A percentile compares a stretch with the other conserved stretches of the same genome.
Conservation (phyloP, 2,329 filamentous ascomycete genomes). For the Botrytis fabae region DNA sequence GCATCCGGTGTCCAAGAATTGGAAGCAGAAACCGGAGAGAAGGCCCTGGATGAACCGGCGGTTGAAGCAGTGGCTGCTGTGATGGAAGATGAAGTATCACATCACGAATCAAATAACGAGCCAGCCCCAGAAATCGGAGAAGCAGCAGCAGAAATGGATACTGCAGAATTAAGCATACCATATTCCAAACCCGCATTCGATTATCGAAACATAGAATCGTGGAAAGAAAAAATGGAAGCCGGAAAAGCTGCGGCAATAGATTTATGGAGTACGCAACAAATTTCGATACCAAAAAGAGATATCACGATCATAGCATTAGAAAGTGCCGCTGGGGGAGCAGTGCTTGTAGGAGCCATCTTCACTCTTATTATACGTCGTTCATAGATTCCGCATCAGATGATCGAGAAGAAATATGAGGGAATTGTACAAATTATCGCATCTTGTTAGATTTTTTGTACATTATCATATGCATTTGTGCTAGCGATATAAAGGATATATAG, state of each 20-base stretch:
- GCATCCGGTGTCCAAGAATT: slow-evolving; percentile 33
- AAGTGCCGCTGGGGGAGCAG: slow-evolving; percentile 65
- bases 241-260: slow-evolving; percentile 56
- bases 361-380: slow-evolving; percentile 36
- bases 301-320: slow-evolving; percentile 69
- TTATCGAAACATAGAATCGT: slow-evolving; percentile 41
- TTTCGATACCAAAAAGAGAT: slow-evolving; percentile 68
- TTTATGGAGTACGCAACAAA: slow-evolving; percentile 63
- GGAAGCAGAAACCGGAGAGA: slow-evolving; percentile 28
- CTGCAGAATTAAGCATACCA: slow-evolving; percentile 32
- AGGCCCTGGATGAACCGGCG: slow-evolving; percentile 26
- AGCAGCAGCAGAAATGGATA: slow-evolving; percentile 30
- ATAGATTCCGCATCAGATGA: slow-evolving; percentile 13
- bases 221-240: slow-evolving; percentile 40
- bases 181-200: slow-evolving; percentile 10
- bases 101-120: slow-evolving; percentile 17
- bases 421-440: slow-evolving; percentile 4
- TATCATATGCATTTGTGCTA: background rate
- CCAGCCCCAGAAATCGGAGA: slow-evolving; percentile 20
- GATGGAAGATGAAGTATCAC: slow-evolving; percentile 27
- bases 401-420: background rate
- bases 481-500: slow-evolving; percentile 5
- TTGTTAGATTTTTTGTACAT: slow-evolving; percentile 8
- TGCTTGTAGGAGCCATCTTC: slow-evolving; percentile 50
- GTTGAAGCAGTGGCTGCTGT: slow-evolving; percentile 33